A percentile compares a stretch with the other conserved stretches of the same genome.
Conservation (phyloP, 768 basidiomycete genomes). For the Phylloporus sp. region DNA sequence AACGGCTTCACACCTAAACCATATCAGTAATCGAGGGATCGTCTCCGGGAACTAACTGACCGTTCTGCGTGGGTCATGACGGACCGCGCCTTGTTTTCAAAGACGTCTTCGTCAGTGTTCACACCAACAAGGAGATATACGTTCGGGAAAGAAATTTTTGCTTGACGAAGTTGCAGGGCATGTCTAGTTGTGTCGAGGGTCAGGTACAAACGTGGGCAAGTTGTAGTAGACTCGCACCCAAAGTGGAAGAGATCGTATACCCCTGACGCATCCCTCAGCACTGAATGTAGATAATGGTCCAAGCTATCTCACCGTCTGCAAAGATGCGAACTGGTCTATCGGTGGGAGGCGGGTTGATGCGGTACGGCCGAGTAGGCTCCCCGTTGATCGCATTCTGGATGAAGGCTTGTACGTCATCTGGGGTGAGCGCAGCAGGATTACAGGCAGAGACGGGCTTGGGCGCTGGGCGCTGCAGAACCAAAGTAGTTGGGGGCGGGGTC, state of each 20-base stretch:
- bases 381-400: slow-evolving; percentile 74
- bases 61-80: slow-evolving; percentile 90
- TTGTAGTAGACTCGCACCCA: slow-evolving; percentile 50
- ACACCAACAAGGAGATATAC: slow-evolving; percentile 95
- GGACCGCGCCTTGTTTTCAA: slow-evolving; percentile 69
- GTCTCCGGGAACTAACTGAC: slow-evolving; percentile 32
- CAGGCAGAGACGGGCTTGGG: slow-evolving; percentile 38
- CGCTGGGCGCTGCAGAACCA: slow-evolving; percentile 38
- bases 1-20: slow-evolving; percentile 74
- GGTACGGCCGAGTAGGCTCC: slow-evolving; percentile 61
- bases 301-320: slow-evolving; percentile 70
- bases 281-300: not conserved
- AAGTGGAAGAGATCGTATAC: slow-evolving; percentile 99
- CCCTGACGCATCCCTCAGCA: slow-evolving; percentile 40
- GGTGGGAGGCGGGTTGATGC: slow-evolving; percentile 77
- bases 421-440: slow-evolving; percentile 62
- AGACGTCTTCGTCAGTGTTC: slow-evolving; percentile 80
- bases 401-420: slow-evolving; percentile 76
- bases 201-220: not conserved
- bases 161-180: slow-evolving; percentile 92
- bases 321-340: slow-evolving; percentile 84
- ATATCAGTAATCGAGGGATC: not conserved
- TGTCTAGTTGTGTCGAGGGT: slow-evolving; percentile 49
- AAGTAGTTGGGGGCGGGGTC: slow-evolving; percentile 22
- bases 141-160: slow-evolving; percentile 86